phyloP scores from a whole-genome alignment of 2,329 filamentous ascomycete species.

The Mycogone perniciosa region DNA sequence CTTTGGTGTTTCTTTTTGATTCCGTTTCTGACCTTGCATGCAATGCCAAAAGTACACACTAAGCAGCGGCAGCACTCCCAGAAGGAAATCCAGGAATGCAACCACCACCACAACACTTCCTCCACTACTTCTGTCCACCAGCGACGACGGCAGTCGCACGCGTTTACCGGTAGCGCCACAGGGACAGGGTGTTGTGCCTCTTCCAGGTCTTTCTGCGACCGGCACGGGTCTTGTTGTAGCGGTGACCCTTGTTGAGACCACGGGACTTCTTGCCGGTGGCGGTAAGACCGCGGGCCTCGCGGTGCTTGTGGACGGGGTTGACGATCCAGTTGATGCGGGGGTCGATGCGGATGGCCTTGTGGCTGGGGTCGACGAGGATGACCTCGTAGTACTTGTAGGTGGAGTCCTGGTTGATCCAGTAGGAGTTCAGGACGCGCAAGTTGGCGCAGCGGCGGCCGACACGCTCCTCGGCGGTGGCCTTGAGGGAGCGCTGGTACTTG shows the following conservation, averaged over 20 bases:
- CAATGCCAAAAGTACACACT: conserved; percentile 10
- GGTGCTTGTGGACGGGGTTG: conserved; percentile 99
- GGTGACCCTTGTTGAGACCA: conserved; percentile 98
- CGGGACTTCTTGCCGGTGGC: conserved; percentile 99
- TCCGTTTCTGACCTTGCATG: conserved; percentile 10
- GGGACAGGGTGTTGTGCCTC: conserved; percentile 97
- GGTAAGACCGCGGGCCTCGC: conserved; percentile 94
- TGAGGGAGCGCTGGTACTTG: conserved; percentile 99
- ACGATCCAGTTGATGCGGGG: conserved; percentile 99
- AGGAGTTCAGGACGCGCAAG: conserved; percentile 98
- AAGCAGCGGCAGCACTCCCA: conserved; percentile 3
- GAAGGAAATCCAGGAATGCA: conserved; percentile 1
- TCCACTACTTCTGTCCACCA: not conserved
- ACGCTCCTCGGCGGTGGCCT: conserved; percentile 98
- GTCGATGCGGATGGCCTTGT: conserved; percentile 99
- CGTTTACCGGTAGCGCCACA: conserved; percentile 91
- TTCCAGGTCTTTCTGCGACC: conserved; percentile 99
- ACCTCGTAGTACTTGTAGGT: conserved; percentile 99
- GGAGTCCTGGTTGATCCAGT: conserved; percentile 99
- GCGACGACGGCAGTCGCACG: conserved; percentile 11
- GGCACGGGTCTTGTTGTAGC: conserved; percentile 96
- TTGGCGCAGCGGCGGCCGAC: conserved; percentile 98
- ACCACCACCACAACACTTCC: not conserved
- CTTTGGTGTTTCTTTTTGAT: not conserved
- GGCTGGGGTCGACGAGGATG: conserved; percentile 98